Conservation (phyloP, 2,329 filamentous ascomycete species). For the Mariannaea sp. region DNA sequence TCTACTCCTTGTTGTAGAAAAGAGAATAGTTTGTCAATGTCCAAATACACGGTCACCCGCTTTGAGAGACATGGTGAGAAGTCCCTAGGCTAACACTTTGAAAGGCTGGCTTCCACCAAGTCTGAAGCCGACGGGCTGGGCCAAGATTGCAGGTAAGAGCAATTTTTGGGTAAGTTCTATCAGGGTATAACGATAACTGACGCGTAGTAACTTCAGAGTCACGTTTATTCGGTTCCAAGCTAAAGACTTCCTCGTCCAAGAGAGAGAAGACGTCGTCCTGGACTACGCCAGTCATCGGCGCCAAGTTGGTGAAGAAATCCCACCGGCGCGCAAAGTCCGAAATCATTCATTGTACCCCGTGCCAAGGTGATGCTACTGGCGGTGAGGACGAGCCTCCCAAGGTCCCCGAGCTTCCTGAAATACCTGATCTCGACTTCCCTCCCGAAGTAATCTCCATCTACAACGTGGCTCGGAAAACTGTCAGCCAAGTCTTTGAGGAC, state of each 20-base stretch:
- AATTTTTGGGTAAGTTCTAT: neutral
- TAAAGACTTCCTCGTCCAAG: neutral
- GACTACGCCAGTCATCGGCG: neutral
- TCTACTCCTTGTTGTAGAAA: too few relatives aligned
- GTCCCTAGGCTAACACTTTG: neutral
- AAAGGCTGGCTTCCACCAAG: slow-evolving; percentile 6
- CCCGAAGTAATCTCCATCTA: neutral
- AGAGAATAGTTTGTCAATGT: too few relatives aligned
- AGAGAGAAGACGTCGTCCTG: neutral
- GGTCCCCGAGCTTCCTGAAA: neutral
- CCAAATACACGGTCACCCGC: too few relatives aligned
- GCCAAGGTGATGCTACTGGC: neutral
- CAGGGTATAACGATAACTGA: neutral
- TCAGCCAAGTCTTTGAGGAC: neutral
- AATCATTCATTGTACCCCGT: neutral
- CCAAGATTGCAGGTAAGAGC: slow-evolving; percentile 11
- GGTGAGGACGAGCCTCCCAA: neutral
- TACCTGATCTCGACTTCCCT: neutral
- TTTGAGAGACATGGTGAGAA: too few relatives aligned
- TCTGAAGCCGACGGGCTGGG: slow-evolving; percentile 9
- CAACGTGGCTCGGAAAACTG: slow-evolving; percentile 6
- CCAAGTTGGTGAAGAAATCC: neutral
- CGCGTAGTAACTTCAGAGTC: slow-evolving; percentile 1
- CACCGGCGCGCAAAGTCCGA: slow-evolving; percentile 14
- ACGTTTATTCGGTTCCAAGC: slow-evolving; percentile 3